phyloP scores from a whole-genome alignment of 768 basidiomycete genomes.

The Russula dissimulans region DNA sequence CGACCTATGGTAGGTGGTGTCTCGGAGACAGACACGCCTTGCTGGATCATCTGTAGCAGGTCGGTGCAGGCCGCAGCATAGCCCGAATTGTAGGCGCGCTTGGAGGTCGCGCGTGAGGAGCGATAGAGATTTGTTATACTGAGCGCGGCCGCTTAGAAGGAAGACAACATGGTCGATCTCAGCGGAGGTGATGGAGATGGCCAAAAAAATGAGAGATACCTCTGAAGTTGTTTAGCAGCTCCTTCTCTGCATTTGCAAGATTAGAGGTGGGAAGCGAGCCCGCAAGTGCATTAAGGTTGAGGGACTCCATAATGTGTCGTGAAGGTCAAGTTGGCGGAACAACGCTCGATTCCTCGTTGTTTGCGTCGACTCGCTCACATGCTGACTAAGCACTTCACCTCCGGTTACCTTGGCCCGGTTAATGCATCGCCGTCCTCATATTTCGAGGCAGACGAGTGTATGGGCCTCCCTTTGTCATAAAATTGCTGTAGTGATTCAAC shows the following conservation, averaged over 20 bases:
- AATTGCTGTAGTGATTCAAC: no score
- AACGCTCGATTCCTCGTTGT: background rate
- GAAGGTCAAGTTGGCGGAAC: background rate
- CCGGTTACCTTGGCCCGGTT: no score
- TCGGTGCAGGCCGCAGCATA: constrained; percentile 76
- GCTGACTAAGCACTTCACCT: no score
- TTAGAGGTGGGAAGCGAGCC: constrained; percentile 63
- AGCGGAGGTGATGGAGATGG: constrained; percentile 10
- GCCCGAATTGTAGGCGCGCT: constrained; percentile 72
- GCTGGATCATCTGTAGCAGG: constrained; percentile 72
- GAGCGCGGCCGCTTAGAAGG: constrained; percentile 60
- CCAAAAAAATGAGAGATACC: constrained; percentile 32
- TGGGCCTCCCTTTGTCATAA: no score
- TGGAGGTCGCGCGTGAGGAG: constrained; percentile 66
- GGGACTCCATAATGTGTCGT: constrained; percentile 48
- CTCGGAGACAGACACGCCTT: constrained; percentile 56
- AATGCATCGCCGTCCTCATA: no score
- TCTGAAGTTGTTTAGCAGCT: constrained; percentile 74
- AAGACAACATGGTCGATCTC: constrained; percentile 16
- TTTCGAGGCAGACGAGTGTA: no score
- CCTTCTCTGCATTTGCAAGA: constrained; percentile 70
- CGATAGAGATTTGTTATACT: constrained; percentile 81
- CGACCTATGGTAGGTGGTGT: constrained; percentile 52
- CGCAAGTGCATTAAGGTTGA: constrained; percentile 72
- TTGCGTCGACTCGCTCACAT: no score